These are phyloP conservation scores for Globisporangium lucens DNA, from an alignment of 352 stramenopile species.

Conservation along the genomic window DNA sequence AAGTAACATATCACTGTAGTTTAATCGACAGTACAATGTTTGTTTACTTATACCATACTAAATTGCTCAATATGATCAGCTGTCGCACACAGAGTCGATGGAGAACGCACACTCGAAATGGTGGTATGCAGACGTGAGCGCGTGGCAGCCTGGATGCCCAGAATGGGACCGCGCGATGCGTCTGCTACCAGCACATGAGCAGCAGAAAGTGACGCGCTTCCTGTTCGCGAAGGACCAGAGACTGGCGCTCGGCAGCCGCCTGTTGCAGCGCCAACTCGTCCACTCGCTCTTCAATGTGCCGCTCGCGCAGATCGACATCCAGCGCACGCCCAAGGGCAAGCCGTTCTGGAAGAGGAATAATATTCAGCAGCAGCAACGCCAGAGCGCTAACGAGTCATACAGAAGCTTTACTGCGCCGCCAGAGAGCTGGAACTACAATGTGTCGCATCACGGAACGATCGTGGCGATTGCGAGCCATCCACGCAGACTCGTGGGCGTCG, in stretches of 20 bases:
- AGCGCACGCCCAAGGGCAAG: constrained; percentile 62
- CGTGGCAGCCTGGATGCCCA: constrained; percentile 32
- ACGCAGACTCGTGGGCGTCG: constrained; percentile 52
- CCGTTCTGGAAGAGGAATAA: constrained; percentile 41
- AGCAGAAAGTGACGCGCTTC: constrained; percentile 50
- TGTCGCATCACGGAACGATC: constrained; percentile 69
- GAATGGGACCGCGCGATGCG: constrained; percentile 36
- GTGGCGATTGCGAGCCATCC: constrained; percentile 58
- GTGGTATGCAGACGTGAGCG: constrained; percentile 41
- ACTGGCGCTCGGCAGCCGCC: constrained; percentile 58
- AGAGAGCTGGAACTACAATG: constrained; percentile 73
- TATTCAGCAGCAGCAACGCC: background rate
- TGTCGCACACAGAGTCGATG: background rate
- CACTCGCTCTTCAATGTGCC: constrained; percentile 28
- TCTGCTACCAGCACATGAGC: constrained; percentile 35
- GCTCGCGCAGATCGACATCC: constrained; percentile 42
- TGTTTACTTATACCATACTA: background rate
- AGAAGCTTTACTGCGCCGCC: background rate
- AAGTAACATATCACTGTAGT: background rate
- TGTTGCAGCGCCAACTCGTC: constrained; percentile 57
- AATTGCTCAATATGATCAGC: background rate
- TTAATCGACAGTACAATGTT: background rate
- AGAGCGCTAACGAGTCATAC: background rate
- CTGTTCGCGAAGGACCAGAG: constrained; percentile 67
- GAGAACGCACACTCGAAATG: background rate